phyloP scores from a whole-genome alignment of 306 rosid species.

The Trifolium subterraneum region DNA sequence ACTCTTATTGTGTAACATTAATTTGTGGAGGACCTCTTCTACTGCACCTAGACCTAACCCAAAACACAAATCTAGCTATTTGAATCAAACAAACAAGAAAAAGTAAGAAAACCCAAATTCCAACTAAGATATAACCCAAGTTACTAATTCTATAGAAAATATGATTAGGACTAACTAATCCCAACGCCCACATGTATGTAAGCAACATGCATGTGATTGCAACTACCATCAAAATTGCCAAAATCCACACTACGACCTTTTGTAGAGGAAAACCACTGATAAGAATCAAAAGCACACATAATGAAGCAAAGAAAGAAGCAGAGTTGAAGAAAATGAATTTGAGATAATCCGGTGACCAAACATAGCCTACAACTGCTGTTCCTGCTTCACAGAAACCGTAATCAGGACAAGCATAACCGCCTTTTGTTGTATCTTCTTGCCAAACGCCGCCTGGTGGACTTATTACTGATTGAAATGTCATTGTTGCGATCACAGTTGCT shows the following conservation, averaged over 20 bases:
- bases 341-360: neutral
- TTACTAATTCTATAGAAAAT: neutral
- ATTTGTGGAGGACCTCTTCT: neutral
- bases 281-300: conserved; percentile 41
- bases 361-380: conserved; percentile 38
- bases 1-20: neutral
- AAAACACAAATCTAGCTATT: conserved; percentile 15
- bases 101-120: conserved; percentile 23
- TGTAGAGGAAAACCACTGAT: conserved; percentile 46
- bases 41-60: conserved; percentile 32
- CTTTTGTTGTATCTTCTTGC: conserved; percentile 20
- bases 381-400: conserved; percentile 44
- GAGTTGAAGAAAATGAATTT: conserved; percentile 38
- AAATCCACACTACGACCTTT: conserved; percentile 32
- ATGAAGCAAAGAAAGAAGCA: conserved; percentile 43
- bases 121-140: neutral
- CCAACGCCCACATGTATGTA: conserved; percentile 32
- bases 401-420: neutral
- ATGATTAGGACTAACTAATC: conserved; percentile 38
- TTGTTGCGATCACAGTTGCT: conserved; percentile 49
- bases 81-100: neutral
- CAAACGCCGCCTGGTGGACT: conserved; percentile 55
- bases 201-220: conserved; percentile 39
- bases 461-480: conserved; percentile 46
- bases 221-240: conserved; percentile 35